phyloP scores from a whole-genome alignment of 23 red algal genomes.

The Pyropia haitanensis region DNA sequence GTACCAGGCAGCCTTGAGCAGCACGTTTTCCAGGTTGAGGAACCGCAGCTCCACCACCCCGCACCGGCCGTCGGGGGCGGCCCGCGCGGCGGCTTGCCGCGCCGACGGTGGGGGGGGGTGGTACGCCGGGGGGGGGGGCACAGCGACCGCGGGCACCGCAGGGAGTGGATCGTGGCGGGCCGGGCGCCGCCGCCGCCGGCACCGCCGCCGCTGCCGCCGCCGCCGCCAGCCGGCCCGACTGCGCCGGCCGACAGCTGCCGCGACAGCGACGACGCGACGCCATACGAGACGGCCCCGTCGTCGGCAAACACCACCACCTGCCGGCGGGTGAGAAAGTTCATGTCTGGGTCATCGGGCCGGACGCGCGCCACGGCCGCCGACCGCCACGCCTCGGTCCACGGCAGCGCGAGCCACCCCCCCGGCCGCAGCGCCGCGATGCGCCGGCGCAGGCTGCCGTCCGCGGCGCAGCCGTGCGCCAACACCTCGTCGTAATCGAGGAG shows the following conservation, averaged over 20 bases:
- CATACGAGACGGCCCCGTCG: conserved; percentile 24
- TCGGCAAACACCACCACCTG: conserved; percentile 74
- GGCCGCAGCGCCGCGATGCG: conserved; percentile 30
- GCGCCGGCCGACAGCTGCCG: background rate
- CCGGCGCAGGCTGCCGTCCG: conserved; percentile 11
- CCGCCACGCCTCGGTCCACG: conserved; percentile 63
- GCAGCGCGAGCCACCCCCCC: conserved; percentile 47
- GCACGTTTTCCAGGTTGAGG: conserved; percentile 46
- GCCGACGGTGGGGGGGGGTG: background rate
- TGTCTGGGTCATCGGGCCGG: conserved; percentile 6
- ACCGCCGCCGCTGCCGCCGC: background rate
- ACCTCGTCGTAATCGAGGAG: conserved; percentile 71
- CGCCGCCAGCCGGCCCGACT: too few relatives aligned
- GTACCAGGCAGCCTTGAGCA: conserved; percentile 73
- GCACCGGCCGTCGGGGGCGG: conserved; percentile 15
- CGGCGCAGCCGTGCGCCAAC: conserved; percentile 32
- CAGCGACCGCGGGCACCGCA: conserved; percentile 45
- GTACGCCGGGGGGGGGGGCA: conserved; percentile 32
- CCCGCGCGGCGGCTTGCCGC: background rate
- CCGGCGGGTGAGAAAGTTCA: conserved; percentile 63
- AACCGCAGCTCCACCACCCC: conserved; percentile 53
- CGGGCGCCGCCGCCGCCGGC: background rate
- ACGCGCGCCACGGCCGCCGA: conserved; percentile 22
- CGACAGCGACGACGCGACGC: conserved; percentile 13
- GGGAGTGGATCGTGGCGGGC: conserved; percentile 34